Evolutionary conservation across 116 monocot species (phyloP).

Genomic region (Posidonia oceanica): DNA sequence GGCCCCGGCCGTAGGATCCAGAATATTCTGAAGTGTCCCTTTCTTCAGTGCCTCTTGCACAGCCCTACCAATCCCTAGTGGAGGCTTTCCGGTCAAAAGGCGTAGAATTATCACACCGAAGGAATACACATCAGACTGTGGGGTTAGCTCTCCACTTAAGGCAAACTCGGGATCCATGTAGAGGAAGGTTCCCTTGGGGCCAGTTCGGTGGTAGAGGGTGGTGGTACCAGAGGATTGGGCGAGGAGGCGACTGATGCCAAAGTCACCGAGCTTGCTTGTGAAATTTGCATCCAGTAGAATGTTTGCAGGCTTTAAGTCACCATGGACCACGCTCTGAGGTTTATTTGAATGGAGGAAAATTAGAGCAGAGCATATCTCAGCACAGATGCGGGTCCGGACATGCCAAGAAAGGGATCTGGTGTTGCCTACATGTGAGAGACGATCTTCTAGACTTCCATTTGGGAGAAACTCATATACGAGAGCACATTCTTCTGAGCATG

Average conservation of each 20-base stretch:
- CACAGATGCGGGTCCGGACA: conserved; percentile 30
- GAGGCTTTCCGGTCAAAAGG: conserved; percentile 52
- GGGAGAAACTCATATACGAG: conserved; percentile 61
- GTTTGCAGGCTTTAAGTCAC: conserved; percentile 74
- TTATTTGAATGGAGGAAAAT: conserved; percentile 59
- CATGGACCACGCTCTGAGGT: conserved; percentile 53
- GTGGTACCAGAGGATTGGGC: conserved; percentile 21
- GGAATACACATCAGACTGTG: conserved; percentile 57
- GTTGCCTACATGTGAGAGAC: conserved; percentile 33
- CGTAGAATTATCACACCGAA: conserved; percentile 61
- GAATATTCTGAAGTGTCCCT: conserved; percentile 22
- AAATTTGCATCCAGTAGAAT: conserved; percentile 66
- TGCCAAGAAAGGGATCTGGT: conserved; percentile 58
- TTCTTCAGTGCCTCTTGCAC: conserved; percentile 43
- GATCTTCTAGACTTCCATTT: conserved; percentile 67
- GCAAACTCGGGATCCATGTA: conserved; percentile 79
- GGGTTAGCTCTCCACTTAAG: conserved; percentile 52
- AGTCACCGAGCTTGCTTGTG: conserved; percentile 48
- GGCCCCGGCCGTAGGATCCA: conserved; percentile 52
- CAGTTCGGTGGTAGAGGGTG: conserved; percentile 36
- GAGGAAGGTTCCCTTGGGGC: conserved; percentile 53
- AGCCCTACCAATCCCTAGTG: conserved; percentile 31
- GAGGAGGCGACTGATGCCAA: conserved; percentile 57
- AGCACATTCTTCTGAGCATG: conserved; percentile 44
- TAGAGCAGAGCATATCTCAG: conserved; percentile 67